Evolutionary conservation across 108 stramenopile genomes (phyloP), one percentile per base, ranked within the genome.

Genomic region (Bacterosira constricta): DNA sequence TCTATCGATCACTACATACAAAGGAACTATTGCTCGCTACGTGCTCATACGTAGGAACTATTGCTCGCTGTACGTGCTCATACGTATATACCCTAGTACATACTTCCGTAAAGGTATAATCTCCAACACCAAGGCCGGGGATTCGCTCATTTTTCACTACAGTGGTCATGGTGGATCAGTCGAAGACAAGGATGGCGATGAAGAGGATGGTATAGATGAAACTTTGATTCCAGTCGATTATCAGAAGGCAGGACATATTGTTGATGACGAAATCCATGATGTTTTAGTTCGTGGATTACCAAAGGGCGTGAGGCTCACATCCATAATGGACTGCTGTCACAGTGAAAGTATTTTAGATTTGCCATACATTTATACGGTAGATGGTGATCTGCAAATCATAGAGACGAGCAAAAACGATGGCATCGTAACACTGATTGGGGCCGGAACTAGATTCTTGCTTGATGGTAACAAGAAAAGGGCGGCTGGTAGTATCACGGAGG

Each of bases 281-380:
- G 63, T 79, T 39, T 73, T 90, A 44, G 87, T 88, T 3, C 23
- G 57, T 26, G 74, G 81, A 20, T 50, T 90, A 26, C 78, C 84
- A 32, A 82, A 79, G 46, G 87, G 86, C 46, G 82, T 81, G 38
- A 39, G 53, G 15, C 73, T 88, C 26, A 79, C 86, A 0, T 35
- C 81, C 63, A 67, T 87, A 11, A 89, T 89, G 86, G 89, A 90
- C 57, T 90, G 86, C 61, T 90, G 89, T 80, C 89, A 90, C 53
- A 78, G 74, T 27, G 89, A 82, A 36, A 66, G 63, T 7, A 63
- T 76, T 20, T 71, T 85, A 35, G 84, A 85, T 61, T 29, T 85
- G 34, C 84, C 84, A 18, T 82, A 71, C 54, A 29, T 36, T 17
- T 84, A 67, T 53, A 73, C 67, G 20, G 54, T 54, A 21, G 55